These are phyloP conservation scores for Mentha longifolia DNA, from an alignment of 257 asterid species.

Conservation along the genomic window DNA sequence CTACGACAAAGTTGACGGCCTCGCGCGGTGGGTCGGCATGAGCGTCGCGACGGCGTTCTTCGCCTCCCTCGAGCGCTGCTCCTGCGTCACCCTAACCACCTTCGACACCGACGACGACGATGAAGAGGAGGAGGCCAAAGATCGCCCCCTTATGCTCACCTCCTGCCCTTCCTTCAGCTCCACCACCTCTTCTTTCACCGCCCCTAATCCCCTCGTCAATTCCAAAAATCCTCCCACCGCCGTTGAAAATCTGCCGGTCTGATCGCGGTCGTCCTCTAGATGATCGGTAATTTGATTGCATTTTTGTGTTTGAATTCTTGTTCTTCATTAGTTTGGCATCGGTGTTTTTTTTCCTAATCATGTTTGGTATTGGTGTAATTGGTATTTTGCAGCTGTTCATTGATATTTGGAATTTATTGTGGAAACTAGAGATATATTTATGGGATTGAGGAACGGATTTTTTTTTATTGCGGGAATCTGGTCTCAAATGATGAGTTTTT, in stretches of 20 bases:
- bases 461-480: neutral
- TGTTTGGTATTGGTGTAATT: slow-evolving; percentile 7
- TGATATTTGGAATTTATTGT: slow-evolving; percentile 9
- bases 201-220: slow-evolving; percentile 34
- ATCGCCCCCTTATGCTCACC: slow-evolving; percentile 84
- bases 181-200: slow-evolving; percentile 42
- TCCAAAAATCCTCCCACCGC: slow-evolving; percentile 41
- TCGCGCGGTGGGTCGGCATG: slow-evolving; percentile 86
- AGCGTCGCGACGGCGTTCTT: slow-evolving; percentile 91
- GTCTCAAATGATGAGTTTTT: neutral
- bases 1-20: slow-evolving; percentile 76
- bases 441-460: neutral
- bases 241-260: slow-evolving; percentile 77
- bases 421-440: slow-evolving; percentile 6
- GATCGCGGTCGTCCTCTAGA: slow-evolving; percentile 34
- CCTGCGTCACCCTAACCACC: slow-evolving; percentile 86
- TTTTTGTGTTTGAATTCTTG: neutral
- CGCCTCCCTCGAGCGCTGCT: slow-evolving; percentile 95
- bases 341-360: neutral
- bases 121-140: slow-evolving; percentile 91
- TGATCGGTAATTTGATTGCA: slow-evolving; percentile 35
- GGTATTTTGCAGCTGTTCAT: neutral
- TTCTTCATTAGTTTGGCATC: neutral
- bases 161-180: slow-evolving; percentile 45
- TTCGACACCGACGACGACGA: slow-evolving; percentile 81